Conservation (phyloP, 495 filamentous ascomycete species). For the Aspergillus sparsus region DNA sequence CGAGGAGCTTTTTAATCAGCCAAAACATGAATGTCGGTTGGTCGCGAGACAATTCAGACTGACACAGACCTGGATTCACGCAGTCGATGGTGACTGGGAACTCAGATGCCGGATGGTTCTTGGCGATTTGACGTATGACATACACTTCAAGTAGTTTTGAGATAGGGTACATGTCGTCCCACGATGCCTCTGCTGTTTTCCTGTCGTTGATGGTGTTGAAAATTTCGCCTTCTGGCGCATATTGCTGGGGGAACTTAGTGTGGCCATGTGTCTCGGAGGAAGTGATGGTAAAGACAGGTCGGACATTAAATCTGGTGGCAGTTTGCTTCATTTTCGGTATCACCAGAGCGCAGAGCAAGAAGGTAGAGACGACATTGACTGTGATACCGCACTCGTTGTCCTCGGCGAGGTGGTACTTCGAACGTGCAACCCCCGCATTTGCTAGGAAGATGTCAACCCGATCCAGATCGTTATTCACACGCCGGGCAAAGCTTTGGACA, state of each 20-base stretch:
- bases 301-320: slow-evolving; percentile 2
- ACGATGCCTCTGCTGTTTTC: neutral
- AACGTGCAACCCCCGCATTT: slow-evolving; percentile 36
- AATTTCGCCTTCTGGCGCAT: slow-evolving; percentile 1
- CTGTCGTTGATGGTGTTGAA: neutral
- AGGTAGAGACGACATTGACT: slow-evolving; percentile 45
- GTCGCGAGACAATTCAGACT: slow-evolving; percentile 18
- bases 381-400: slow-evolving; percentile 42
- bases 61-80: slow-evolving; percentile 47
- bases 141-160: slow-evolving; percentile 13
- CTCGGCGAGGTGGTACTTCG: slow-evolving; percentile 24
- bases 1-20: slow-evolving; percentile 5
- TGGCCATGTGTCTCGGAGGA: slow-evolving; percentile 10
- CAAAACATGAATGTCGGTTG: slow-evolving; percentile 19
- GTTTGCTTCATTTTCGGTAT: slow-evolving; percentile 31
- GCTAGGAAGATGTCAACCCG: slow-evolving; percentile 38
- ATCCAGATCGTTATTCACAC: slow-evolving; percentile 19
- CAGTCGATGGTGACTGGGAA: slow-evolving; percentile 47
- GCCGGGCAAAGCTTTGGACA: slow-evolving; percentile 34
- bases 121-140: neutral
- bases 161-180: slow-evolving; percentile 7
- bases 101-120: neutral
- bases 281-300: slow-evolving; percentile 1
- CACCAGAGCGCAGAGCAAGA: slow-evolving; percentile 36
- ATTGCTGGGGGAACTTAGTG: neutral